A percentile compares a stretch with the other conserved stretches of the same genome.
These are phyloP conservation scores for Puccinia hordei DNA, from an alignment of 1,284 basidiomycete genomes.

Conservation along the genomic window DNA sequence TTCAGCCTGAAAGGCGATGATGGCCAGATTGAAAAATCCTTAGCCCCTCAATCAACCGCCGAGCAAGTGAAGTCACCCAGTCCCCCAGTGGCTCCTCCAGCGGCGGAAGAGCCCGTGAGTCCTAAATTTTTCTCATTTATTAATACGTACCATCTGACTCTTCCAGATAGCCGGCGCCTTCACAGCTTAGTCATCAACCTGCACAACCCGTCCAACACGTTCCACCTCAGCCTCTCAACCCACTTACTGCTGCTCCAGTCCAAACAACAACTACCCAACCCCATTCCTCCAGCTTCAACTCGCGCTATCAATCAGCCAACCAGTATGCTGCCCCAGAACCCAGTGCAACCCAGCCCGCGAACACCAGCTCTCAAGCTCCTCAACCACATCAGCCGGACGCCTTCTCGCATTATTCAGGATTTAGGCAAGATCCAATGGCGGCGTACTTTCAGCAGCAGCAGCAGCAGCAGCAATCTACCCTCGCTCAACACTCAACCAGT, in stretches of 20 bases:
- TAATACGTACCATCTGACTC: conserved; percentile 4
- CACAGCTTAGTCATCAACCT: conserved; percentile 23
- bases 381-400: conserved; percentile 40
- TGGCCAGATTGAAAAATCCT: conserved; percentile 12
- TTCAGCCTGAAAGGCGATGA: conserved; percentile 41
- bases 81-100: conserved; percentile 29
- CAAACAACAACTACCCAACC: conserved; percentile 24
- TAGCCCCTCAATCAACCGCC: conserved; percentile 24
- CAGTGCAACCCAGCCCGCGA: conserved; percentile 17
- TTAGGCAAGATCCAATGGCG: conserved; percentile 48
- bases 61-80: conserved; percentile 31
- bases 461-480: conserved; percentile 47
- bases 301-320: conserved; percentile 39
- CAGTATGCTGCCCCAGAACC: conserved; percentile 40
- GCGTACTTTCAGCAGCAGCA: conserved; percentile 46
- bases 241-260: conserved; percentile 7
- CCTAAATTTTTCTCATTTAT: not conserved
- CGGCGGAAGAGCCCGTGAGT: conserved; percentile 41
- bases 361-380: conserved; percentile 29
- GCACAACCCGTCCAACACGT: conserved; percentile 31
- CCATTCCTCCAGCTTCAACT: conserved; percentile 34
- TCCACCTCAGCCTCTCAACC: conserved; percentile 38
- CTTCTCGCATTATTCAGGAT: conserved; percentile 44
- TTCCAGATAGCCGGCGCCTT: not conserved
- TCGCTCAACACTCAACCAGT: conserved; percentile 43